These are phyloP conservation scores for Lentinula lateritia DNA, from an alignment of 768 basidiomycete species.

Conservation along the genomic window DNA sequence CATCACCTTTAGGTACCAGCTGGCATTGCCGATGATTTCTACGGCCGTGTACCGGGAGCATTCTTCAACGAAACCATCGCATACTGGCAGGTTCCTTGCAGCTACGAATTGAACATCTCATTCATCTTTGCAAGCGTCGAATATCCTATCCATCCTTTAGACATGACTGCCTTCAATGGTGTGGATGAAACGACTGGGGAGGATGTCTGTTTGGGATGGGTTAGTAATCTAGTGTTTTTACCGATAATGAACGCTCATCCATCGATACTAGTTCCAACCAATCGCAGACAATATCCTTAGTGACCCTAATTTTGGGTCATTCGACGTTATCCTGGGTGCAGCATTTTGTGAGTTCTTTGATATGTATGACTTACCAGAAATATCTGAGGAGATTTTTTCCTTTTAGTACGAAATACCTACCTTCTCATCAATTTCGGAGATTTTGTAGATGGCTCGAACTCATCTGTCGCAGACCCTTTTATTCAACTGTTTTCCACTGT, in stretches of 20 bases:
- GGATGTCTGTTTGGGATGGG: slow-evolving; percentile 8
- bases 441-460: slow-evolving; percentile 15
- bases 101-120: slow-evolving; percentile 15
- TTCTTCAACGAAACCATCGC: neutral
- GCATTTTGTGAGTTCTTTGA: slow-evolving; percentile 8
- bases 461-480: slow-evolving; percentile 13
- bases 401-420: slow-evolving; percentile 15
- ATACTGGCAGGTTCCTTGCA: slow-evolving; percentile 17
- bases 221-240: neutral
- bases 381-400: neutral
- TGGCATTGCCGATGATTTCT: slow-evolving; percentile 17
- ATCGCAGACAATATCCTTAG: neutral
- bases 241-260: neutral
- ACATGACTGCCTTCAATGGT: slow-evolving; percentile 6
- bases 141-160: slow-evolving; percentile 18
- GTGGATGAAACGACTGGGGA: neutral
- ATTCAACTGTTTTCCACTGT: slow-evolving; percentile 17
- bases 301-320: neutral
- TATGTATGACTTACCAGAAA: neutral
- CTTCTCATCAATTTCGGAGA: slow-evolving; percentile 18
- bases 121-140: slow-evolving; percentile 15
- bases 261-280: neutral
- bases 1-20: slow-evolving; percentile 8
- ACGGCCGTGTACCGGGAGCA: slow-evolving; percentile 17
- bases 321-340: slow-evolving; percentile 10